Conservation (phyloP, 805 yeast species). For the Ogataea dorogensis region DNA sequence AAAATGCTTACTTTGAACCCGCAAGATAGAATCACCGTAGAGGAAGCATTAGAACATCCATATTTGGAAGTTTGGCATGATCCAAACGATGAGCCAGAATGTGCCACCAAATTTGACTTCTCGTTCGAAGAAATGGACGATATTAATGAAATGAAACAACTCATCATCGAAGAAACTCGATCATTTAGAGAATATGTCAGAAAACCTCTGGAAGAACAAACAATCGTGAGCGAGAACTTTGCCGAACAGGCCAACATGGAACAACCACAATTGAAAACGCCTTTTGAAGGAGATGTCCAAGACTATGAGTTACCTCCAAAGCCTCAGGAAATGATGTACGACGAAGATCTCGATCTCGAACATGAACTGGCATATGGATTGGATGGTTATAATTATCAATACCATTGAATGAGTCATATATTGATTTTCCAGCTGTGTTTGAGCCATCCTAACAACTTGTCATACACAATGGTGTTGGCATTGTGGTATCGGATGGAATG, state of each 20-base stretch:
- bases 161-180: constrained; percentile 79
- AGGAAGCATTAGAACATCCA: constrained; percentile 86
- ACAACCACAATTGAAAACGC: constrained; percentile 39
- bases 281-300: constrained; percentile 43
- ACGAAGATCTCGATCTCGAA: constrained; percentile 48
- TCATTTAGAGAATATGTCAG: constrained; percentile 79
- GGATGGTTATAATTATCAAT: constrained; percentile 44
- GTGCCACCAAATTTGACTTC: constrained; percentile 80
- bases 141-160: constrained; percentile 65
- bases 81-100: constrained; percentile 85
- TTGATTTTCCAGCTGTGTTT: constrained; percentile 48
- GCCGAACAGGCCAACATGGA: constrained; percentile 21
- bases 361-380: constrained; percentile 67
- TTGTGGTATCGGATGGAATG: constrained; percentile 73
- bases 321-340: constrained; percentile 50
- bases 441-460: constrained; percentile 66
- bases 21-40: constrained; percentile 75
- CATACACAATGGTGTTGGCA: constrained; percentile 67
- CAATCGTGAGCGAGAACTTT: constrained; percentile 32
- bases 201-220: constrained; percentile 60
- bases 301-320: constrained; percentile 58
- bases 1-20: constrained; percentile 88
- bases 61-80: constrained; percentile 90
- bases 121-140: constrained; percentile 84
- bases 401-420: constrained; percentile 3